phyloP scores from a whole-genome alignment of 169 alveolate genomes.

The Plasmodium inui region DNA sequence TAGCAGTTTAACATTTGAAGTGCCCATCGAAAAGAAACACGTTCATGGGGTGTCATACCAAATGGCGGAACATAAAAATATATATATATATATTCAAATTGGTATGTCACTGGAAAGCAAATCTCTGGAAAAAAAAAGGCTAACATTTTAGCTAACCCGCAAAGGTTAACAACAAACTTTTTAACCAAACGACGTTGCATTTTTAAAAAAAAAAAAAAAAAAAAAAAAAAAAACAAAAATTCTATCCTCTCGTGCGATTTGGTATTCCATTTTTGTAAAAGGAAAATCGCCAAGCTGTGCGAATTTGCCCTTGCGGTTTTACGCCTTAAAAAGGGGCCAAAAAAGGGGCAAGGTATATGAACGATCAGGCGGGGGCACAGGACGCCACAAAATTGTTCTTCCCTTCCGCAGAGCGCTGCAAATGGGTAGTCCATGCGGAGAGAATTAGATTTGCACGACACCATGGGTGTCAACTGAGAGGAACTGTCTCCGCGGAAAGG shows the following conservation, averaged over 20 bases:
- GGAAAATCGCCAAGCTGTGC: background rate
- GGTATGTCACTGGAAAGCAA: background rate
- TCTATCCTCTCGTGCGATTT: background rate
- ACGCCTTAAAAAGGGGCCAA: background rate
- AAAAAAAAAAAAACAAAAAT: background rate
- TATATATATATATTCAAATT: background rate
- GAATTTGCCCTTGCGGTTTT: background rate
- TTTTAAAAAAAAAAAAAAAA: background rate
- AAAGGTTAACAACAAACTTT: background rate
- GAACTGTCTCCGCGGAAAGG: background rate
- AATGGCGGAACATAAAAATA: background rate
- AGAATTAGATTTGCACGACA: background rate
- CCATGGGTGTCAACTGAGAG: background rate
- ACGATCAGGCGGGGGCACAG: background rate
- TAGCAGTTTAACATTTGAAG: background rate
- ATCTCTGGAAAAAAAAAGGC: background rate
- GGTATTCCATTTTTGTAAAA: background rate
- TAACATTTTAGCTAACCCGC: background rate
- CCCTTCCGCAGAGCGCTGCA: background rate
- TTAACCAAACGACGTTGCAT: background rate
- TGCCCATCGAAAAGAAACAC: background rate
- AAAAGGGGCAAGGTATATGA: background rate
- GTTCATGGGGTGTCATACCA: background rate
- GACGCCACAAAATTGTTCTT: background rate
- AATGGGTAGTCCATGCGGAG: too few relatives aligned